Evolutionary conservation across 2,329 filamentous ascomycete species (phyloP).

Genomic region (Fusarium sp.): DNA sequence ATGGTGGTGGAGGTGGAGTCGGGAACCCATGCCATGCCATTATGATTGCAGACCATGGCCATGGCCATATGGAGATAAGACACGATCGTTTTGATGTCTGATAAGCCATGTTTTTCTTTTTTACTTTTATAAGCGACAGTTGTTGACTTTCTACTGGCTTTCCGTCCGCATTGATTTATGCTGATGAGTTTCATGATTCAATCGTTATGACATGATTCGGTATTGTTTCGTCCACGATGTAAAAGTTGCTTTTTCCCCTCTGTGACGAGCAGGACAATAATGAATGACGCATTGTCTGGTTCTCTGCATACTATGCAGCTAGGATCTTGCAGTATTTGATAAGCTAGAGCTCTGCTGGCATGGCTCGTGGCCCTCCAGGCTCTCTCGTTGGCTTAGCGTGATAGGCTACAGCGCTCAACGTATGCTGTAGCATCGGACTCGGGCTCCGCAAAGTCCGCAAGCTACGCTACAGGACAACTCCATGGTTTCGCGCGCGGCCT

Average conservation of each 20-base stretch:
- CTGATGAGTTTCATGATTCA: not conserved
- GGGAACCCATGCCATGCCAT: slow-evolving; percentile 5
- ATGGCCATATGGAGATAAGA: slow-evolving; percentile 15
- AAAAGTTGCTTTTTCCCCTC: slow-evolving; percentile 5
- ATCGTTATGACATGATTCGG: not conserved
- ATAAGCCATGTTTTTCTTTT: slow-evolving; percentile 1
- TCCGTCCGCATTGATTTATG: not conserved
- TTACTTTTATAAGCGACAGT: not conserved
- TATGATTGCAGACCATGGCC: not conserved
- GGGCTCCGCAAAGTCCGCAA: slow-evolving; percentile 36
- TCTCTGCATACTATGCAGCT: slow-evolving; percentile 25
- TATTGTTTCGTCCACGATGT: not conserved
- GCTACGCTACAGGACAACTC: not conserved
- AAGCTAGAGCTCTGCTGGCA: slow-evolving; percentile 34
- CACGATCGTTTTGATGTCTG: slow-evolving; percentile 13
- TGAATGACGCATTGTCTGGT: slow-evolving; percentile 36
- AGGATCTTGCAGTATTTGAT: slow-evolving; percentile 38
- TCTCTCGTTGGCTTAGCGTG: slow-evolving; percentile 5
- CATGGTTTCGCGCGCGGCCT: slow-evolving; percentile 15
- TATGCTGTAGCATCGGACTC: slow-evolving; percentile 24
- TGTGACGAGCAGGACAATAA: slow-evolving; percentile 17
- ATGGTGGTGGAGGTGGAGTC: slow-evolving; percentile 40
- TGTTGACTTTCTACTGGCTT: slow-evolving; percentile 13
- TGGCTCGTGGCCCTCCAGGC: slow-evolving; percentile 11
- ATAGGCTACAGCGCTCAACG: slow-evolving; percentile 7